Evolutionary conservation across 1,139 yeast species (phyloP).

Genomic region (Arxiozyma bovina): DNA sequence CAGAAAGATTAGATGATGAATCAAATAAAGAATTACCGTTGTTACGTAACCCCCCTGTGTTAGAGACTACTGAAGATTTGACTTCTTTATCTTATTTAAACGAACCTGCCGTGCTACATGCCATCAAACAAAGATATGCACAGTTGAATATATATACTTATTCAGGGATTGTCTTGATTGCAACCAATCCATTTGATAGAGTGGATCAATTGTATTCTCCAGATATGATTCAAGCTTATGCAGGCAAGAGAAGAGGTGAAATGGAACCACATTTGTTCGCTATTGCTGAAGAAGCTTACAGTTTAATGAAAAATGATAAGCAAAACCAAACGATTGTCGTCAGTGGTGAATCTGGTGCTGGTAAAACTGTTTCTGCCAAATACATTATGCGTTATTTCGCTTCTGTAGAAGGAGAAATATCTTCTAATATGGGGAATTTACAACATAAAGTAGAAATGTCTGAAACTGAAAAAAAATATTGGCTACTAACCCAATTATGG

Average conservation of each 20-base stretch:
- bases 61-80: slow-evolving; percentile 78
- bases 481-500: slow-evolving; percentile 98
- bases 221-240: slow-evolving; percentile 93
- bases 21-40: slow-evolving; percentile 48
- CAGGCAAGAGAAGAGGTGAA: slow-evolving; percentile 89
- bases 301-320: slow-evolving; percentile 83
- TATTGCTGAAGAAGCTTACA: slow-evolving; percentile 95
- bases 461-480: slow-evolving; percentile 87
- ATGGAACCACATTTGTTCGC: slow-evolving; percentile 96
- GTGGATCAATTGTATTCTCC: slow-evolving; percentile 88
- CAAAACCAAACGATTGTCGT: slow-evolving; percentile 95
- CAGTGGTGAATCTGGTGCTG: slow-evolving; percentile 98
- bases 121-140: slow-evolving; percentile 82
- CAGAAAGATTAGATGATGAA: slow-evolving; percentile 37
- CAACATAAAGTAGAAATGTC: slow-evolving; percentile 63
- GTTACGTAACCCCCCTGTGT: slow-evolving; percentile 83
- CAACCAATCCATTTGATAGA: slow-evolving; percentile 92
- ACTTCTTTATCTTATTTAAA: slow-evolving; percentile 87
- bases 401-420: slow-evolving; percentile 59
- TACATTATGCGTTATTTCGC: slow-evolving; percentile 98
- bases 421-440: slow-evolving; percentile 31
- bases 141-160: slow-evolving; percentile 92
- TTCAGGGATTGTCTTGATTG: slow-evolving; percentile 95
- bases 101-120: slow-evolving; percentile 94
- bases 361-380: slow-evolving; percentile 96